Evolutionary conservation across 192 early-diverging fungal species (phyloP), one percentile per base, ranked within the genome.

Genomic region (Entomortierella lignicola): DNA sequence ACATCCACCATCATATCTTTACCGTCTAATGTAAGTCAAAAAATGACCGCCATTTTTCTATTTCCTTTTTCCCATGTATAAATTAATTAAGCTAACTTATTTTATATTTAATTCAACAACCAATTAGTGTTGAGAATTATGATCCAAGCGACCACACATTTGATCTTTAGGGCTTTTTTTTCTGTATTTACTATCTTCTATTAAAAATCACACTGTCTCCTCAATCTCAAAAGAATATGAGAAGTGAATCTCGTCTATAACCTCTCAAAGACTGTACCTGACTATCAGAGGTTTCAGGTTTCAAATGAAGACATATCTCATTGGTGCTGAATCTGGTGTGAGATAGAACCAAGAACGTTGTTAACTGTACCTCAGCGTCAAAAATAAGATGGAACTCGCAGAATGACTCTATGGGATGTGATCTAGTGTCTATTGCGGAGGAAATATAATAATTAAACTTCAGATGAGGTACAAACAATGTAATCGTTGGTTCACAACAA

Each of bases 1-100:
- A 4, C 89, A 94, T 53, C 87, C 92, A 66, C 90, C 92, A 62
- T 90, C 93, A 31, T 95, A 93, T 60, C 73, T 97, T 39, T 92
- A 94, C 84, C 89, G 94, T 34, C 83, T 98, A 17, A 90, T 91
- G 60, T 89, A 92, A 55, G 85, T 70, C 25, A n/a, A 20, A 31
- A 12, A 29, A 11, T 53, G 13, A 10, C 21, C n/a, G n/a, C n/a
- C 54, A 55, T 39, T 39, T 58, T 39, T 58, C 10, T 18, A 29
- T 56, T 56, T 15, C 12, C 30, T 56, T 56, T 56, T 31, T 18
- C 7, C 12, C 7, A 56, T 18, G 11, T 32, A 31, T 6, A 1
- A 15, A 31, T 18, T 30, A 42, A 10, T 13, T 13, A 47, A 20
- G 44, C 44, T 39, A 30, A 34, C 5, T 43, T 27, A 1, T 62